Evolutionary conservation across 2,329 filamentous ascomycete genomes (phyloP), one percentile per base, ranked within the genome.

Genomic region (Aschersonia sp.): DNA sequence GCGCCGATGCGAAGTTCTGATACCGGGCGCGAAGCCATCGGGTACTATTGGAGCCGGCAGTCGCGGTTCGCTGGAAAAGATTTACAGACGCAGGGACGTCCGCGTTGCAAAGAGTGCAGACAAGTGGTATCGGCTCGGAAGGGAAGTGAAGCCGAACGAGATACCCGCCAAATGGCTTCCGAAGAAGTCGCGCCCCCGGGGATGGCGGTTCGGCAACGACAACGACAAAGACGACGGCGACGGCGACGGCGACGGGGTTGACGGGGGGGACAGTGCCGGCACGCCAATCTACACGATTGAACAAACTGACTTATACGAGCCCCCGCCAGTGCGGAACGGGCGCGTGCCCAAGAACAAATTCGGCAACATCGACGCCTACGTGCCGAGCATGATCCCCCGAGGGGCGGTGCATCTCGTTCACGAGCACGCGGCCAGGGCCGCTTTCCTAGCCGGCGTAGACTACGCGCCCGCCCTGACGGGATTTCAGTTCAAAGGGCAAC

Each of bases 311-410:
- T 51, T 81, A 0, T 97, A 94, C 62, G 65, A 76, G 10, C 77
- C 90, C 0, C 84, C 87, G 1, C 82, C 87, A 0, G 81, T 97
- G 1, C 70, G 84, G 4, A 67, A 80, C 46, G 89, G 88, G 0
- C 70, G 72, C 10, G 75, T 97, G 1, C 90, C 92, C 0, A 90
- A 87, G 65, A 98, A 98, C 59, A 81, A 83, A 14, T 98, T 87
- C 62, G 88, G 88, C 9, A 98, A 98, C 58, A 82, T 97, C 50
- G 92, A 97, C 58, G 76, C 94, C 40, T 97, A 90, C 60, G 88
- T 95, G 9, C 82, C 87, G 0, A 87, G 80, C 51, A 97, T 98
- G 92, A 73, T 97, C 0, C 92, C 92, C 0, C 65, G 67, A 41
- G 90, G 92, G 0, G 89, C 86, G 1, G 74, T 79, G 2, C 87